Evolutionary conservation across 371 early-diverging fungal genomes (phyloP), one percentile per base, ranked within the genome.

Genomic region (Basidiobolus heterosporus): DNA sequence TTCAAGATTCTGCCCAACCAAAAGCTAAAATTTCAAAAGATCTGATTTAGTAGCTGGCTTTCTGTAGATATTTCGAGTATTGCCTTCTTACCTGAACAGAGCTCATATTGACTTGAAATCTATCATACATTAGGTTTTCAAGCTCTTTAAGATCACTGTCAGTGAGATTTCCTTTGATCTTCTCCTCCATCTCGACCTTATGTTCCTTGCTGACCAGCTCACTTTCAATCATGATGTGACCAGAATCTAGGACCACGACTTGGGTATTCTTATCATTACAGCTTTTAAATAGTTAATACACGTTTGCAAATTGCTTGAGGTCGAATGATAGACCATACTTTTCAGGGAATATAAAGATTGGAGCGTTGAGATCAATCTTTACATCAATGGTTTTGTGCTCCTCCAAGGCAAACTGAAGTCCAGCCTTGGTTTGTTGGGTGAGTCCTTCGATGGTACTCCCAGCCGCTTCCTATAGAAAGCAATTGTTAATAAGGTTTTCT

Each of bases 311-410:
- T 11, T 9, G 39, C 24, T 20, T 20, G 13, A 16, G 6, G 7
- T 24, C 1, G n/a, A 36, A n/a, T 14, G 14, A 17, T 15, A 8
- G 20, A 1, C 44, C 58, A 16, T 62, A 80, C 79, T 76, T 75
- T 59, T 88, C 85, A 0, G 95, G 96, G 24, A 98, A 64, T n/a
- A 96, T 77, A 59, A 98, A 76, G 36, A 96, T 83, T 1, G 98
- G 98, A 3, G 98, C 98, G 52, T 91, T 89, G 65, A 93, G 77
- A 56, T 96, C 91, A n/a, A 98, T 72, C 36, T 79, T 76, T 14
- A 96, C 60, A 59, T 93, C 90, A 14, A 91, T 51, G 0, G 88
- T 85, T 40, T 82, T 86, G 62, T 92, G 94, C 45, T 81, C 78
- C 35, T 82, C 88, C 38, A 98, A 56, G 0, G 91, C 91, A 61